A percentile compares a stretch with the other conserved stretches of the same genome.
These are phyloP conservation scores for Fusarium sulawesiense DNA, from an alignment of 2,329 filamentous ascomycete species.

Conservation along the genomic window DNA sequence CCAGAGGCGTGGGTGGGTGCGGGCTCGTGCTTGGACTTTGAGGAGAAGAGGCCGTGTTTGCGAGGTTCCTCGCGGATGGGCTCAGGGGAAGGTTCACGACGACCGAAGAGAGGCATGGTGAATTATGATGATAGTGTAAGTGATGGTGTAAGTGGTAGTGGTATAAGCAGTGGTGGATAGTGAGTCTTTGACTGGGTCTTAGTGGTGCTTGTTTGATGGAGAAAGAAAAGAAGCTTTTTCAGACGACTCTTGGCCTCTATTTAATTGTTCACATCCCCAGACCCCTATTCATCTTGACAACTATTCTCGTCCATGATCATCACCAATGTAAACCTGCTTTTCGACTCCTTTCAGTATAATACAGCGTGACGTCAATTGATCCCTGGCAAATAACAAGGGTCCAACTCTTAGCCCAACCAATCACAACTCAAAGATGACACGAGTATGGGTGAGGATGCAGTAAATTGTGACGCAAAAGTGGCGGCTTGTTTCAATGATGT, in stretches of 20 bases:
- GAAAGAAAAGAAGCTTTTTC: constrained; percentile 20
- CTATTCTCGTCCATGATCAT: constrained; percentile 10
- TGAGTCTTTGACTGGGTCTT: background rate
- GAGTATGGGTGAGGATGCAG: constrained; percentile 3
- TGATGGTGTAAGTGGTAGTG: background rate
- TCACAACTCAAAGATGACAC: constrained; percentile 29
- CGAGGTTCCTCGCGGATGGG: constrained; percentile 45
- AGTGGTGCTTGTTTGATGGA: constrained; percentile 17
- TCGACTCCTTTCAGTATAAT: background rate
- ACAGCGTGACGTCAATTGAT: constrained; percentile 33
- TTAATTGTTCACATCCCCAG: background rate
- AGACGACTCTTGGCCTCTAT: constrained; percentile 37
- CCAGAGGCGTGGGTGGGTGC: constrained; percentile 44
- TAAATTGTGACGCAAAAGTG: constrained; percentile 26
- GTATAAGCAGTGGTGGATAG: background rate
- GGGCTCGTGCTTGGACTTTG: constrained; percentile 44
- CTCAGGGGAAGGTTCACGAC: constrained; percentile 48
- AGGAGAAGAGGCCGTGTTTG: constrained; percentile 53
- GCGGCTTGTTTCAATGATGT: background rate
- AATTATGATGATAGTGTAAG: background rate
- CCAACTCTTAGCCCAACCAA: constrained; percentile 15
- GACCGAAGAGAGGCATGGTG: constrained; percentile 51
- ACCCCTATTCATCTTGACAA: background rate
- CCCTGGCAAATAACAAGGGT: constrained; percentile 20
- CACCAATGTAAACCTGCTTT: constrained; percentile 37